phyloP scores from a whole-genome alignment of 1,284 basidiomycete species.

The Cryptococcus sp. region DNA sequence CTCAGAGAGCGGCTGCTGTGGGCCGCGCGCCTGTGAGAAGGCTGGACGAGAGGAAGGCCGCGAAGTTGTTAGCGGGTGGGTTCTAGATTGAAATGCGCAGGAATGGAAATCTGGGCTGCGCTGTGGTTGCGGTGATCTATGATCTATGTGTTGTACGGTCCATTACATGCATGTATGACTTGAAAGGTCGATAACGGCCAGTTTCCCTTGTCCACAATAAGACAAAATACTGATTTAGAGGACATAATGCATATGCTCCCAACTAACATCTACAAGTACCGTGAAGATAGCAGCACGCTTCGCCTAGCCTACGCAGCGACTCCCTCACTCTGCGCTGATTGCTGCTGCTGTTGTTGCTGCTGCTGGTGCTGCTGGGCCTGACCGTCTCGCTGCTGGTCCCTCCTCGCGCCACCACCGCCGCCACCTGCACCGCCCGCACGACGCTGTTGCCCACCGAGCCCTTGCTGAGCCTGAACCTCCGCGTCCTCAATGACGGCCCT shows the following conservation, averaged over 20 bases:
- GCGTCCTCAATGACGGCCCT: constrained; percentile 47
- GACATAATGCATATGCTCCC: too few species aligned
- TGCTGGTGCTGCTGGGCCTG: constrained; percentile 21
- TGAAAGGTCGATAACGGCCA: too few species aligned
- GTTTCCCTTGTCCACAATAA: too few species aligned
- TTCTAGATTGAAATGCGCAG: constrained; percentile 25
- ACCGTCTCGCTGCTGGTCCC: constrained; percentile 8
- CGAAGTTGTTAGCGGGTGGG: constrained; percentile 49
- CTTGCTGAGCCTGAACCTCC: constrained; percentile 40
- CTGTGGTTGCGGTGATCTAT: too few species aligned
- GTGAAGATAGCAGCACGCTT: not conserved
- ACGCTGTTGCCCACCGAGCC: constrained; percentile 27
- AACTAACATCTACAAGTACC: not conserved
- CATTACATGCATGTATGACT: too few species aligned
- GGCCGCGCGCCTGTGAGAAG: constrained; percentile 25
- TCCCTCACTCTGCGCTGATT: constrained; percentile 4
- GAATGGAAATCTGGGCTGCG: too few species aligned
- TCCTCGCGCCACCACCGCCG: constrained; percentile 3
- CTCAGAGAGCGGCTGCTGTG: constrained; percentile 12
- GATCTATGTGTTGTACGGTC: too few species aligned
- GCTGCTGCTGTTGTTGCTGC: constrained; percentile 14
- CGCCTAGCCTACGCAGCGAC: constrained; percentile 14
- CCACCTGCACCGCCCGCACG: constrained; percentile 4
- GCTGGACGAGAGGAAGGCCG: constrained; percentile 49
- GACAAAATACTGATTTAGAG: too few species aligned